Evolutionary conservation across 495 filamentous ascomycete genomes (phyloP), one percentile per base, ranked within the genome.

Genomic region (Aspergillus cavernicola): DNA sequence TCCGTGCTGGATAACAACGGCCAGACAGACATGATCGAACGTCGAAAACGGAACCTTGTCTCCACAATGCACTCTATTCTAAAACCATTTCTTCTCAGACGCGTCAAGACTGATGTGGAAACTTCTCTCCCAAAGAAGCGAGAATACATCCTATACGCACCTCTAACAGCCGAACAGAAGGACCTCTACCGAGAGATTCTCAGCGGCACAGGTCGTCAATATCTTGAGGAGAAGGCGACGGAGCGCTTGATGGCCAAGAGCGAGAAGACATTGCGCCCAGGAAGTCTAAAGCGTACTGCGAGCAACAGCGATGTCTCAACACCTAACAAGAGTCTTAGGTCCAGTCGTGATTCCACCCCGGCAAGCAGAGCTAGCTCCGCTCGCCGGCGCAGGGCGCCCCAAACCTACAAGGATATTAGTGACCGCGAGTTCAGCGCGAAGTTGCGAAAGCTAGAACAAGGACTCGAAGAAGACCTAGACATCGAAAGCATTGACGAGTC

Each of bases 61-160:
- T 84, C 88, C 26, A 90, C 89, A 32, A 86, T 98, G 60, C 93
- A 97, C 64, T 83, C 89, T 0, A 90, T 98, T 26, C 71, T 98
- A 1, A 95, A 97, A 56, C 93, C 93, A 0, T 87, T 98, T 58
- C 78, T 98, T 0, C 74, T 98, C 8, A 81, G 93, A 7, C 79
- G 93, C 23, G 80, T 97, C 50, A 98, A 98, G 69, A 85, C 89
- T 1, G 93, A 98, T 66, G 93, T 98, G 2, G 90, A 95, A 62
- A 85, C 82, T 16, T 79, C 85, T 42, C 70, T 98, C n/a, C 93
- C 93, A 0, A 90, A 90, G 68, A 98, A 98, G 73, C 83, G 93
- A 29, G 93, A 98, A 66, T 98, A 98, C 63, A 85, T 98, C 16
- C 70, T 98, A 6, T 97, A 88, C 53, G 92, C 93, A 4, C 93